These are phyloP conservation scores for Sarcomyxa edulis DNA, from an alignment of 768 basidiomycete species.

Conservation along the genomic window DNA sequence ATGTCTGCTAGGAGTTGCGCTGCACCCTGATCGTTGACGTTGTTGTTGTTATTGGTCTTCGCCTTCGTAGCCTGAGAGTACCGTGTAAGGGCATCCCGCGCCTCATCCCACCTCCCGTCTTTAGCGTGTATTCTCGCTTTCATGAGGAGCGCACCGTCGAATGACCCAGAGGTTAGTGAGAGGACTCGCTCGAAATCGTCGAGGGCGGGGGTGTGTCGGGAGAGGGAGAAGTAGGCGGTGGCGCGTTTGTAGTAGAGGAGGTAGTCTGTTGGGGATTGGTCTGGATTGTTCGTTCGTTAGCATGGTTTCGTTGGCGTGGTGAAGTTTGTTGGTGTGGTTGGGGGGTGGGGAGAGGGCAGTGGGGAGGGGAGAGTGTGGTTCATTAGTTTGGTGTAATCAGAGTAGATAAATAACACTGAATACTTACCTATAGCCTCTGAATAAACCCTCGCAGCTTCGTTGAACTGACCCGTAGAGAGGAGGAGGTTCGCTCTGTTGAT, in stretches of 20 bases:
- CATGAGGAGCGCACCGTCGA: slow-evolving; percentile 81
- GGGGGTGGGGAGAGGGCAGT: background rate
- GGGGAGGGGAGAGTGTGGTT: background rate
- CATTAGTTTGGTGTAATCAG: background rate
- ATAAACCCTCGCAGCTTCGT: slow-evolving; percentile 76
- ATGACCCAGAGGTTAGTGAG: slow-evolving; percentile 64
- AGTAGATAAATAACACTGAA: too few relatives aligned
- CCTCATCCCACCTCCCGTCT: slow-evolving; percentile 71
- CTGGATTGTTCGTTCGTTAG: too few relatives aligned
- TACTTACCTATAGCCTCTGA: slow-evolving; percentile 74
- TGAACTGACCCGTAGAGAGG: slow-evolving; percentile 71
- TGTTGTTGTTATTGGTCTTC: too few relatives aligned
- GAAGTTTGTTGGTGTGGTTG: slow-evolving; percentile 10
- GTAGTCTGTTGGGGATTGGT: slow-evolving; percentile 82
- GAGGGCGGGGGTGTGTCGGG: slow-evolving; percentile 65
- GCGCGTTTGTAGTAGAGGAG: slow-evolving; percentile 89
- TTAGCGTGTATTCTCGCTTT: slow-evolving; percentile 80
- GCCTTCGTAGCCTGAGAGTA: slow-evolving; percentile 52
- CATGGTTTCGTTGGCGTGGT: background rate
- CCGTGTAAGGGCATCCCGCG: slow-evolving; percentile 48
- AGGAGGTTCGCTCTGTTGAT: slow-evolving; percentile 66
- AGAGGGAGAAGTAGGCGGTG: slow-evolving; percentile 80
- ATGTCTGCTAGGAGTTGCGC: slow-evolving; percentile 54
- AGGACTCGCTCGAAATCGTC: slow-evolving; percentile 87
- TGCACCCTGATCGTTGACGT: slow-evolving; percentile 47